A percentile compares a stretch with the other conserved stretches of the same genome.
Conservation (phyloP, 1,139 yeast species). For the Yamadazyma atlantica region DNA sequence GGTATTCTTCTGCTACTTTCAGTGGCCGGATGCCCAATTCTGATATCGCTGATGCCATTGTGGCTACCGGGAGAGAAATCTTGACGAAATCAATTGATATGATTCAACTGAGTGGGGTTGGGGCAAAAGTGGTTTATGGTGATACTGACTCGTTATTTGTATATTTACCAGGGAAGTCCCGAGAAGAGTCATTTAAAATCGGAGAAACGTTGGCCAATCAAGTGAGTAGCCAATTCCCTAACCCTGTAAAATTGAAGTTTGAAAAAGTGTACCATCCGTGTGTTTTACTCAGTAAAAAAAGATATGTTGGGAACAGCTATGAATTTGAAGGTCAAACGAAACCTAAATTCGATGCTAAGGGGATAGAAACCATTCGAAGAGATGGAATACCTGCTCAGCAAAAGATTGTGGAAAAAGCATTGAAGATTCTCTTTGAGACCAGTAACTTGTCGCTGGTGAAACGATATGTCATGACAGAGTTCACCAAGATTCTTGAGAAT, state of each 20-base stretch:
- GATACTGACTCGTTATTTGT: constrained; percentile 95
- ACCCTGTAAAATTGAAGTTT: constrained; percentile 79
- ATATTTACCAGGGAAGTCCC: constrained; percentile 79
- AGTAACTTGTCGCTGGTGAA: constrained; percentile 71
- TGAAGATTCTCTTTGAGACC: constrained; percentile 70
- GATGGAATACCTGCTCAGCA: constrained; percentile 95
- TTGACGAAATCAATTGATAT: constrained; percentile 65
- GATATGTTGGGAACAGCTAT: constrained; percentile 84
- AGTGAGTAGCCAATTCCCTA: constrained; percentile 71
- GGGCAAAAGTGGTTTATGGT: constrained; percentile 93
- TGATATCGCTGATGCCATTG: constrained; percentile 93
- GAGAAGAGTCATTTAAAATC: constrained; percentile 70
- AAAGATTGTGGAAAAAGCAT: constrained; percentile 69
- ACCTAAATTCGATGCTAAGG: constrained; percentile 90
- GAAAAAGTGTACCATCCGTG: constrained; percentile 93
- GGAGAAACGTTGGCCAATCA: constrained; percentile 69
- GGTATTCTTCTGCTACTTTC: constrained; percentile 90
- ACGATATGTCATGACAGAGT: constrained; percentile 60
- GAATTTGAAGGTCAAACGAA: constrained; percentile 53
- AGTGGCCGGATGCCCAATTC: constrained; percentile 98
- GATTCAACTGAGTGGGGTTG: constrained; percentile 69
- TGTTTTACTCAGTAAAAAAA: constrained; percentile 76
- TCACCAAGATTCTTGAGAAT: constrained; percentile 60
- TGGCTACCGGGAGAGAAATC: constrained; percentile 85
- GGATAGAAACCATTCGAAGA: constrained; percentile 89